Evolutionary conservation across 495 filamentous ascomycete species (phyloP).

Genomic region (Articulospora tetracladia): DNA sequence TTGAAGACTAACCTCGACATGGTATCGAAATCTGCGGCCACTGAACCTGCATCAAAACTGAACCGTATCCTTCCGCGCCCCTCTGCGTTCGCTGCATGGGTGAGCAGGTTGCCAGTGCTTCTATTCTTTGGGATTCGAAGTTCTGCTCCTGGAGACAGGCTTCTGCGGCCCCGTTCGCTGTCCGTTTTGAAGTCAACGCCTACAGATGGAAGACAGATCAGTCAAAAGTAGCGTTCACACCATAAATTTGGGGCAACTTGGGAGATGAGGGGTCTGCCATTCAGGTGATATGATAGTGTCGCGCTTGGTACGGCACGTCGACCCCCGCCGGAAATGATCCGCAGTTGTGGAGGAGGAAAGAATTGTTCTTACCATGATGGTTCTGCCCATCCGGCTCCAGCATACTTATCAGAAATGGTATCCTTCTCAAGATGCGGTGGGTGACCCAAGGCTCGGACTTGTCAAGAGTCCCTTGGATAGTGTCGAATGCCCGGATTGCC

Average conservation of each 20-base stretch:
- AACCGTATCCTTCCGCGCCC: constrained; percentile 45
- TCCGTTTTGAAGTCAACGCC: constrained; percentile 19
- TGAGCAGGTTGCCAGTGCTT: constrained; percentile 58
- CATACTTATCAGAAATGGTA: constrained; percentile 20
- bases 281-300: background rate
- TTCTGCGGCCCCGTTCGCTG: constrained; percentile 11
- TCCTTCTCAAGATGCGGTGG: background rate
- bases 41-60: constrained; percentile 50
- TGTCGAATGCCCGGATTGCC: background rate
- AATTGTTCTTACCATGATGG: constrained; percentile 21
- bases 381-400: constrained; percentile 25
- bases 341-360: background rate
- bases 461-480: background rate
- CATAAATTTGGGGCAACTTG: background rate
- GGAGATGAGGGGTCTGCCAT: background rate
- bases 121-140: constrained; percentile 55
- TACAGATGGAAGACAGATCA: constrained; percentile 7
- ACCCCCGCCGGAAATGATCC: background rate
- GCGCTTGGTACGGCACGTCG: constrained; percentile 11
- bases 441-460: background rate
- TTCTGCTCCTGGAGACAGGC: constrained; percentile 1
- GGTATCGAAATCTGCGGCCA: constrained; percentile 43
- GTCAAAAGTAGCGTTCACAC: background rate
- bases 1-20: constrained; percentile 42
- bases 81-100: constrained; percentile 31